Conservation (phyloP, 2,329 filamentous ascomycete species). For the Nemania diffusa region DNA sequence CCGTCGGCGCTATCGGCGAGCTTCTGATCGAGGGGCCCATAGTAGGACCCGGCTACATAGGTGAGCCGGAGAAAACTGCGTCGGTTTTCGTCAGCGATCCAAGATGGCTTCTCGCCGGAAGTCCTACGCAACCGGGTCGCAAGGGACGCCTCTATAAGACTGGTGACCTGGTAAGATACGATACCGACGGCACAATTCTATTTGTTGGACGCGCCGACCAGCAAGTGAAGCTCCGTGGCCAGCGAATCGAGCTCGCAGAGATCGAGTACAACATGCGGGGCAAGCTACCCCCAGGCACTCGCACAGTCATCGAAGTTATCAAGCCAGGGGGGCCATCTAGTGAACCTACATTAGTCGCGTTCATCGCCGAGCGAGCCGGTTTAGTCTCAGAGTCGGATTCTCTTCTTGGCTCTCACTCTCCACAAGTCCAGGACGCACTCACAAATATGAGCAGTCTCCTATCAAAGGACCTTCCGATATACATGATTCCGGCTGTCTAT, state of each 20-base stretch:
- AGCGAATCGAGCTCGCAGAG: constrained; percentile 69
- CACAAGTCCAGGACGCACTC: constrained; percentile 46
- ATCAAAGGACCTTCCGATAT: constrained; percentile 51
- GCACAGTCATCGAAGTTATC: constrained; percentile 60
- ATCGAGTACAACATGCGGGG: constrained; percentile 61
- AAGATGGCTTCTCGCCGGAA: constrained; percentile 59
- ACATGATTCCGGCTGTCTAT: constrained; percentile 62
- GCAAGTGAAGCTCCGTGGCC: constrained; percentile 75
- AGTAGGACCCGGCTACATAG: constrained; percentile 71
- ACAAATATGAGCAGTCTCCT: constrained; percentile 44
- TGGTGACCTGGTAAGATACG: constrained; percentile 67
- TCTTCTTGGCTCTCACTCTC: constrained; percentile 43
- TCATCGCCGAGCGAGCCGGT: constrained; percentile 50
- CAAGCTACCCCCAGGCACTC: constrained; percentile 56
- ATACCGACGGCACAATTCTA: constrained; percentile 62
- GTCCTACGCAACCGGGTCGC: constrained; percentile 51
- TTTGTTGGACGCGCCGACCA: constrained; percentile 73
- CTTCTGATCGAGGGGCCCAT: constrained; percentile 67
- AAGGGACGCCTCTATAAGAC: constrained; percentile 66
- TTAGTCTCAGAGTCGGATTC: constrained; percentile 41
- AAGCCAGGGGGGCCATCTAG: constrained; percentile 54
- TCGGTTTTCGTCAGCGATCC: constrained; percentile 68
- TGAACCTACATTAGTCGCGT: constrained; percentile 59
- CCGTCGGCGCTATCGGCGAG: constrained; percentile 62
- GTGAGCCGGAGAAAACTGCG: constrained; percentile 66